These are phyloP conservation scores for Chaetomiaceae sp. DNA, from an alignment of 2,329 filamentous ascomycete species.

Conservation along the genomic window DNA sequence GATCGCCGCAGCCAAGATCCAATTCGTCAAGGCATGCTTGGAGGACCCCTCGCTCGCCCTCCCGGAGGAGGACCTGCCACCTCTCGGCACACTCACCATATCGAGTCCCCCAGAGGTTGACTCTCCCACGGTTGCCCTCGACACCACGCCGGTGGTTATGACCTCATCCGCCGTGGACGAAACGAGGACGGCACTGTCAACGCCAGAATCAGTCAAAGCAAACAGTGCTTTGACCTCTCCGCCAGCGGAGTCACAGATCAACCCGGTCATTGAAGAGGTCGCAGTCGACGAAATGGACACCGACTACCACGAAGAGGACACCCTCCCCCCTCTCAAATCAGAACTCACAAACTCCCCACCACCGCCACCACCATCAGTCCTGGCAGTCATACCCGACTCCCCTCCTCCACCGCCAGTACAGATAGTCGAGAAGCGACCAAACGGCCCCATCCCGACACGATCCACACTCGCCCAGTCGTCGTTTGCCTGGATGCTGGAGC, in stretches of 20 bases:
- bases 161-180: constrained; percentile 27
- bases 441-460: constrained; percentile 51
- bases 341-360: constrained; percentile 10
- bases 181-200: constrained; percentile 22
- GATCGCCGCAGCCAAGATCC: constrained; percentile 56
- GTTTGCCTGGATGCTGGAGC: constrained; percentile 75
- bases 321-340: constrained; percentile 6
- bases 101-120: constrained; percentile 20
- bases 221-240: constrained; percentile 14
- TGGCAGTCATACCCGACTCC: constrained; percentile 1
- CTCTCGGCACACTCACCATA: constrained; percentile 22
- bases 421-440: constrained; percentile 24
- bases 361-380: not conserved
- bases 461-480: constrained; percentile 68
- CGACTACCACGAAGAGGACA: constrained; percentile 17
- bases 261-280: constrained; percentile 10
- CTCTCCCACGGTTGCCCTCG: constrained; percentile 28
- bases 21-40: constrained; percentile 60
- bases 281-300: constrained; percentile 31
- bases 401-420: not conserved
- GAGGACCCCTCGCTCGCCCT: constrained; percentile 45
- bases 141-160: constrained; percentile 28
- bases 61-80: constrained; percentile 30
- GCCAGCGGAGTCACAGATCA: constrained; percentile 18
- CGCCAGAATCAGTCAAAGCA: constrained; percentile 12